phyloP scores from a whole-genome alignment of 495 filamentous ascomycete species.

The Hypoxylon fuscum region DNA sequence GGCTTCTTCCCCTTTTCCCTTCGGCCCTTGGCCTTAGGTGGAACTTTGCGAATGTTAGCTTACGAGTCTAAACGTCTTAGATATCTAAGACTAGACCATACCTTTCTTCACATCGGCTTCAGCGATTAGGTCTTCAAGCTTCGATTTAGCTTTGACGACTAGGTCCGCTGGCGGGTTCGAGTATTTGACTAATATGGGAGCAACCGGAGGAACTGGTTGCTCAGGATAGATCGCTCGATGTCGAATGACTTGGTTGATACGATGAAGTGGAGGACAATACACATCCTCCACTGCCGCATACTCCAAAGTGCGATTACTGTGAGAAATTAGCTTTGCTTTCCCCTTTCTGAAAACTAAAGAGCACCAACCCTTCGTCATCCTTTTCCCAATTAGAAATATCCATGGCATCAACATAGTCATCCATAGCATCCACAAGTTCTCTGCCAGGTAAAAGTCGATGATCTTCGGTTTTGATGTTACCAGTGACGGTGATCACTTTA shows the following conservation, averaged over 20 bases:
- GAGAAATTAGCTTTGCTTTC: slow-evolving; percentile 42
- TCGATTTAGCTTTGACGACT: slow-evolving; percentile 61
- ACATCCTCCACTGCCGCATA: slow-evolving; percentile 83
- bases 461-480: slow-evolving; percentile 75
- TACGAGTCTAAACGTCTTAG: not conserved
- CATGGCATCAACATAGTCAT: slow-evolving; percentile 92
- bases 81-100: slow-evolving; percentile 39
- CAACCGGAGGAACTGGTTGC: slow-evolving; percentile 70
- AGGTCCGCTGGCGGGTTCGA: slow-evolving; percentile 77
- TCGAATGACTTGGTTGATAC: slow-evolving; percentile 84
- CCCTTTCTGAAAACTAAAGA: not conserved
- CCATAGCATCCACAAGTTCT: slow-evolving; percentile 80
- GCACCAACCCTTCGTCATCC: slow-evolving; percentile 74
- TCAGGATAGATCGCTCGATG: slow-evolving; percentile 80
- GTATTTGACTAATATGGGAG: slow-evolving; percentile 75
- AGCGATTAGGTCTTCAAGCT: slow-evolving; percentile 69
- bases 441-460: slow-evolving; percentile 88
- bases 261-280: slow-evolving; percentile 92
- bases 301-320: slow-evolving; percentile 69
- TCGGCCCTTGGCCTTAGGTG: slow-evolving; percentile 80
- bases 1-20: slow-evolving; percentile 73
- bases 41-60: slow-evolving; percentile 66
- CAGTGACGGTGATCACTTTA: slow-evolving; percentile 86
- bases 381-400: slow-evolving; percentile 71
- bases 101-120: slow-evolving; percentile 89